phyloP scores from a whole-genome alignment of 495 filamentous ascomycete species.

The Trichoderma erinaceum region DNA sequence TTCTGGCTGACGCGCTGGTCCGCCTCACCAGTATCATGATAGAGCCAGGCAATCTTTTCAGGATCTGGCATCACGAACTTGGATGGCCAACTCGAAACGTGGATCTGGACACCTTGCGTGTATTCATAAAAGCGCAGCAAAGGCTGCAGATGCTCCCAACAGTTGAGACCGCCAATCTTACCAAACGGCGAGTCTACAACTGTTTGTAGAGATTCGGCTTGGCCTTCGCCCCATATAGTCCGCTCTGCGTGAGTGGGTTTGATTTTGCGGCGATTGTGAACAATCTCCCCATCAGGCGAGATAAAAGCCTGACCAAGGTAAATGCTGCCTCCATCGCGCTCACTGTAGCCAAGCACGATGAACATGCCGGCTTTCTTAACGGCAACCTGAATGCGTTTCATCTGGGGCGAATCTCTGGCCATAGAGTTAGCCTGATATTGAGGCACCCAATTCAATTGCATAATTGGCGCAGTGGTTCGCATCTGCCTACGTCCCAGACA shows the following conservation, averaged over 20 bases:
- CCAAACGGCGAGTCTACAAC: constrained; percentile 35
- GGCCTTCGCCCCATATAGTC: constrained; percentile 43
- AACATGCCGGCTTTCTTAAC: constrained; percentile 33
- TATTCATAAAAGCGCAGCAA: constrained; percentile 45
- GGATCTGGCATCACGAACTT: constrained; percentile 24
- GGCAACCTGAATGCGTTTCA: constrained; percentile 31
- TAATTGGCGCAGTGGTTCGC: constrained; percentile 31
- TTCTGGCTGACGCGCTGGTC: constrained; percentile 21
- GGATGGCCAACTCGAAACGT: constrained; percentile 47
- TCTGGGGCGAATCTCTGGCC: constrained; percentile 31
- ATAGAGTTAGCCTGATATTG: constrained; percentile 43
- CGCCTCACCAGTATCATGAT: constrained; percentile 24
- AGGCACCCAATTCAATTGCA: constrained; percentile 29
- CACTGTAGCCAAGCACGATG: constrained; percentile 43
- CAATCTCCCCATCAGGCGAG: constrained; percentile 30
- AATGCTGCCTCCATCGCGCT: constrained; percentile 32
- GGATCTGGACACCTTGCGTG: constrained; percentile 40
- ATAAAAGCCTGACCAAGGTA: constrained; percentile 45
- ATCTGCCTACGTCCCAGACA: constrained; percentile 6
- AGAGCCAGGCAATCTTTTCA: constrained; percentile 24
- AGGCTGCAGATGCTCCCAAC: constrained; percentile 52
- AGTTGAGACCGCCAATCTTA: constrained; percentile 36
- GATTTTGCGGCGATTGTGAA: constrained; percentile 36
- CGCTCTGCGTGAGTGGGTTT: constrained; percentile 50
- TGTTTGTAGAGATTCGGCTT: constrained; percentile 26